phyloP scores from a whole-genome alignment of 305 asterid species.

The Andrographis paniculata region DNA sequence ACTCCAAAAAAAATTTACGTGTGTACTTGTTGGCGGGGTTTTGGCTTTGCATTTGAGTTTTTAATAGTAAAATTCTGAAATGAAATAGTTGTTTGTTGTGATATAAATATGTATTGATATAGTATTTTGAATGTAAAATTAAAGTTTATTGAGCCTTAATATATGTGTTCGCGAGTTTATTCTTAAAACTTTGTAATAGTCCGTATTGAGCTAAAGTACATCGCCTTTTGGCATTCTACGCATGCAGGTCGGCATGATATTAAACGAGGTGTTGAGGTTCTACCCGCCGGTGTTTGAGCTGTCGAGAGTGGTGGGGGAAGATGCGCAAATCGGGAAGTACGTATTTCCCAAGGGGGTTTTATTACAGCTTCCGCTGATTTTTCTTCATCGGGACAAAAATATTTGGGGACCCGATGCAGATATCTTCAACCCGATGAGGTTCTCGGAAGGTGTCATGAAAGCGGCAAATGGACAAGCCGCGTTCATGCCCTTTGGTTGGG shows the following conservation, averaged over 20 bases:
- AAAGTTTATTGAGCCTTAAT: too few species aligned
- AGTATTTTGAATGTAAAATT: too few species aligned
- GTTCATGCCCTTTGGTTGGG: slow-evolving; percentile 38
- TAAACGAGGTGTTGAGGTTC: slow-evolving; percentile 22
- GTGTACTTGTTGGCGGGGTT: too few species aligned
- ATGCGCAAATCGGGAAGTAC: slow-evolving; percentile 17
- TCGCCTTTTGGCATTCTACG: background rate
- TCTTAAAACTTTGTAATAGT: background rate
- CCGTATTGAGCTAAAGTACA: background rate
- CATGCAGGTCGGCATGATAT: slow-evolving; percentile 22
- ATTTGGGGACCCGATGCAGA: slow-evolving; percentile 41
- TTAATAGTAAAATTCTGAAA: too few species aligned
- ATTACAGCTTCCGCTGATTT: slow-evolving; percentile 20
- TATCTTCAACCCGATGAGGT: slow-evolving; percentile 33
- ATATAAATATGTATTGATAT: too few species aligned
- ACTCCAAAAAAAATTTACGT: too few species aligned
- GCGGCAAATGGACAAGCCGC: slow-evolving; percentile 30
- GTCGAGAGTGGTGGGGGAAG: slow-evolving; percentile 18
- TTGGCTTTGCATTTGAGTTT: too few species aligned
- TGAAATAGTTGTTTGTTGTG: too few species aligned
- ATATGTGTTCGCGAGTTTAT: background rate
- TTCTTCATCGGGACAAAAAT: slow-evolving; percentile 23
- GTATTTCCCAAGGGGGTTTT: slow-evolving; percentile 16
- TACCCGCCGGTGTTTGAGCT: slow-evolving; percentile 20
- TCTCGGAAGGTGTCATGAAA: slow-evolving; percentile 29